phyloP scores from a whole-genome alignment of 2,329 filamentous ascomycete genomes.

The Geoglossum cookeanum region DNA sequence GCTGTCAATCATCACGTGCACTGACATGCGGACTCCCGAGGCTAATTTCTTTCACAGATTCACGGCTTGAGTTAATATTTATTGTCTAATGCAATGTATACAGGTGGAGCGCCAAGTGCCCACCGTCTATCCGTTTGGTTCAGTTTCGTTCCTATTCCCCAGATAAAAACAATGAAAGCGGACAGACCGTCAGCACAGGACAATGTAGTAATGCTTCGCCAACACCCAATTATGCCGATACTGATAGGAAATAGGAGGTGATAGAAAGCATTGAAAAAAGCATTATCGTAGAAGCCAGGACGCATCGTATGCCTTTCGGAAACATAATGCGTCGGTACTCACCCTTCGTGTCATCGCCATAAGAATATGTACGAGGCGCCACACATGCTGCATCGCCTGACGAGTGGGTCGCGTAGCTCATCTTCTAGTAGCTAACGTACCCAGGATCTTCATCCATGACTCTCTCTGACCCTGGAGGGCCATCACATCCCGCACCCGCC shows the following conservation, averaged over 20 bases:
- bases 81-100: not conserved
- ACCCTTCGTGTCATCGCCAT: not conserved
- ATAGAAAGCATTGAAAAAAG: not conserved
- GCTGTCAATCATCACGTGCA: not conserved
- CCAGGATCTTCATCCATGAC: conserved; percentile 24
- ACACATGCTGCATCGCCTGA: not conserved
- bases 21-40: not conserved
- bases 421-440: conserved; percentile 22
- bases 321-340: not conserved
- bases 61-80: not conserved
- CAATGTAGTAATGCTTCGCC: not conserved
- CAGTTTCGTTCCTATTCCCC: not conserved
- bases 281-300: not conserved
- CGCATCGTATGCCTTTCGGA: not conserved
- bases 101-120: not conserved
- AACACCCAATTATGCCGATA: not conserved
- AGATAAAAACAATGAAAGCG: not conserved
- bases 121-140: not conserved
- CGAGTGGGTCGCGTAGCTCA: not conserved
- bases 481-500: conserved; percentile 13
- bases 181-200: not conserved
- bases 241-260: not conserved
- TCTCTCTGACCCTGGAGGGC: conserved; percentile 19
- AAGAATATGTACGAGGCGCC: not conserved
- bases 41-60: not conserved